Percentiles rank a stretch among this genome's conserved stretches.
phyloP scores from a whole-genome alignment of 1,284 basidiomycete species.

The Ganoderma lucidum region DNA sequence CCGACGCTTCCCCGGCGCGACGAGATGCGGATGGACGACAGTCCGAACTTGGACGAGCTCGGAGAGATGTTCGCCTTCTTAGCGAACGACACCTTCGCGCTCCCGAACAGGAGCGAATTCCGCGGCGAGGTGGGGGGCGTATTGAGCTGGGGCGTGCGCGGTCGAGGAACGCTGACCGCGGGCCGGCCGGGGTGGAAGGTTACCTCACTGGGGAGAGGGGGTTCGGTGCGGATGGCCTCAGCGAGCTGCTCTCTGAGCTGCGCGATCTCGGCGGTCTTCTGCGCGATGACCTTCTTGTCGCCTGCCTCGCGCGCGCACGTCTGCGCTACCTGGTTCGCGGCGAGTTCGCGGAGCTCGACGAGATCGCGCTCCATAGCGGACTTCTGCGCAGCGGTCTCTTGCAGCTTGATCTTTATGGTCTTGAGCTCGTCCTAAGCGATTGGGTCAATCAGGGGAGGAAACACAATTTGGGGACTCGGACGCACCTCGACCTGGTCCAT shows the following conservation, averaged over 20 bases:
- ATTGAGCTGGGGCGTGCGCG: not conserved
- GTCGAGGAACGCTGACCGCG: too few relatives aligned
- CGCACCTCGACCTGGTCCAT: not conserved
- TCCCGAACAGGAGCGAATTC: not conserved
- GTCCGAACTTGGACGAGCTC: not conserved
- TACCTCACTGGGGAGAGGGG: not conserved
- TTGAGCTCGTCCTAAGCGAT: not conserved
- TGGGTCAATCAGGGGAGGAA: not conserved
- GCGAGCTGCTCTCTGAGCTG: not conserved
- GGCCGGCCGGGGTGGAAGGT: not conserved
- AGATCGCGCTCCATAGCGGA: not conserved
- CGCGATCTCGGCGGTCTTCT: not conserved
- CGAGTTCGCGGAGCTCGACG: not conserved
- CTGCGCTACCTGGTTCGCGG: not conserved
- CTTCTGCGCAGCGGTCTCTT: not conserved
- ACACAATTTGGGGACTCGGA: too few relatives aligned
- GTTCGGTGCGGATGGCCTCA: conserved; percentile 4
- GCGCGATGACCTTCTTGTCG: not conserved
- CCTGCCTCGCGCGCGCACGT: not conserved
- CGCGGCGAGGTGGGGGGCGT: not conserved
- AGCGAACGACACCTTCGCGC: not conserved
- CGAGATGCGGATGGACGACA: not conserved
- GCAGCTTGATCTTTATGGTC: not conserved
- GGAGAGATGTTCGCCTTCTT: not conserved
- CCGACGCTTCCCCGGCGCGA: not conserved